Evolutionary conservation across 768 basidiomycete genomes (phyloP), one percentile per base, ranked within the genome.

Genomic region (Rhizopogon vulgaris): DNA sequence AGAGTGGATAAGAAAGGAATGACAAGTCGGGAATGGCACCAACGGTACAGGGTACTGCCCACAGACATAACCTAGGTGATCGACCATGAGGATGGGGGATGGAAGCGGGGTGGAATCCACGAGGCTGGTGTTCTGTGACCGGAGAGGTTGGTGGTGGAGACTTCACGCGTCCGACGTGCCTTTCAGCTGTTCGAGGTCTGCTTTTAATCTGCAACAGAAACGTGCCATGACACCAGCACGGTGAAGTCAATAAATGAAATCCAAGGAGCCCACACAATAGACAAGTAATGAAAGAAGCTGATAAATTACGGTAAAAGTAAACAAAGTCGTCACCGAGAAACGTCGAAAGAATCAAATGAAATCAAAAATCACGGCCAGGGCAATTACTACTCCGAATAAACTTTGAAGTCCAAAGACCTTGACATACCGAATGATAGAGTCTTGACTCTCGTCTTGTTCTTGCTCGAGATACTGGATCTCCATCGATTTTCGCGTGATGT

Each of bases 391-490:
- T 60, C 74, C 75, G 56, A 78, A 65, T 56, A 81, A 78, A 63
- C 77, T 74, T 67, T 82, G 80, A 59, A 80, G 69, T 60, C 77
- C 73, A 69, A 82, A 83, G 59, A 79, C 70, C 63, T 70, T 73
- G 63, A 82, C 86, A 71, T 86, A 91, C 89, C 84, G 80, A 62
- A 83, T 83, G 52, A 90, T 83, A 53, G 82, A 78, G 61, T 88
- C 86, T 58, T 83, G 76, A 55, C 61, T 80, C 58, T 92, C 90
- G 38, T 90, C 87, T 62, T 86, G 81, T 24, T 90, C 87, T 63
- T 83, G 79, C 62, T 89, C 88, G 51, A 89, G 75, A 67, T 84
- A 87, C 57, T 81, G 76, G 41, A 91, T 85, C 69, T 92, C 90
- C 87, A 92, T 84, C 52, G 76, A 75, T 67, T 89, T 90, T 55